A percentile compares a stretch with the other conserved stretches of the same genome.
phyloP scores from a whole-genome alignment of 179 eudicot species.

The Heliamphora ciliata region DNA sequence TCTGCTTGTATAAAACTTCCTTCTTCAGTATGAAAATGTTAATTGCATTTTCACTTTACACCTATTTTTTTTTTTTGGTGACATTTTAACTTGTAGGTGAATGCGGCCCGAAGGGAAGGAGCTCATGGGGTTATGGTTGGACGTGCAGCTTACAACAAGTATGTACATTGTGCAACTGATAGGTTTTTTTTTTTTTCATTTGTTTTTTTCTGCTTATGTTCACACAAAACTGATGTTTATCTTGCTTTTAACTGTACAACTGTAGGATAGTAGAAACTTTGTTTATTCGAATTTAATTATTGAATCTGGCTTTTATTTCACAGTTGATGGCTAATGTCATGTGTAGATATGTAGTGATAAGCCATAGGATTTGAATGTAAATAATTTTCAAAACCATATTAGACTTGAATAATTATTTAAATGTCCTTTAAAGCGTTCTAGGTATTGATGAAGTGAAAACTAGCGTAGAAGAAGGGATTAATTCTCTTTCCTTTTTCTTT shows the following conservation, averaged over 20 bases:
- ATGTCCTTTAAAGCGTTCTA: neutral
- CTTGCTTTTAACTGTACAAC: neutral
- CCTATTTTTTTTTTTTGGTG: neutral
- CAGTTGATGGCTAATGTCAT: neutral
- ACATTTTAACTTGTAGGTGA: constrained; percentile 43
- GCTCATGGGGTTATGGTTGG: constrained; percentile 99
- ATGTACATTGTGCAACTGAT: constrained; percentile 17
- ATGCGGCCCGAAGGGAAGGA: constrained; percentile 70
- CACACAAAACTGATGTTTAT: neutral
- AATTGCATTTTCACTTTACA: constrained; percentile 6
- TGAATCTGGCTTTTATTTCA: neutral
- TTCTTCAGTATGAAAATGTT: neutral
- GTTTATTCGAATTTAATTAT: neutral
- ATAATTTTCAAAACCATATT: neutral
- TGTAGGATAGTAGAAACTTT: neutral
- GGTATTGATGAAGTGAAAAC: neutral
- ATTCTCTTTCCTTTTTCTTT: neutral
- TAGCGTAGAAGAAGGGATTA: neutral
- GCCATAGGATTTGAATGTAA: neutral
- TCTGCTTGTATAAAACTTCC: neutral
- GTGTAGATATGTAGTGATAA: neutral
- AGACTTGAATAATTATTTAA: neutral
- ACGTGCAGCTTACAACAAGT: constrained; percentile 86
- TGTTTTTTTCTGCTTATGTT: neutral
- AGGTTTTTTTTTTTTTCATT: neutral